Conservation (phyloP, 441 rosid species). For the Daphne laureola region DNA sequence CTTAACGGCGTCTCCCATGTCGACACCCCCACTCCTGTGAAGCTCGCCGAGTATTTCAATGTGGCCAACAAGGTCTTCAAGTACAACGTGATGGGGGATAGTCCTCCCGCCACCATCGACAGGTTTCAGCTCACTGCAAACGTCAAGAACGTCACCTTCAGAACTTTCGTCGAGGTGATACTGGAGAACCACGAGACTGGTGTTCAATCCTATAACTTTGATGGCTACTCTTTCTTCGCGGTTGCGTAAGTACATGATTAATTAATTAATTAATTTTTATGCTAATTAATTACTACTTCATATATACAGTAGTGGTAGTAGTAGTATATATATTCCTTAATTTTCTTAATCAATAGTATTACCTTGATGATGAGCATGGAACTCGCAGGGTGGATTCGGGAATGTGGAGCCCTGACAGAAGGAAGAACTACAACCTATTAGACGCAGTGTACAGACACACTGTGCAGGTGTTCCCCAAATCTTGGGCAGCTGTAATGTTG, state of each 20-base stretch:
- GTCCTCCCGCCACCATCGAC: conserved; percentile 24
- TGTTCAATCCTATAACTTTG: conserved; percentile 57
- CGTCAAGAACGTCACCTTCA: conserved; percentile 51
- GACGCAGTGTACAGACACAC: conserved; percentile 82
- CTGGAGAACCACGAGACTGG: conserved; percentile 64
- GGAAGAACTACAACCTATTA: conserved; percentile 54
- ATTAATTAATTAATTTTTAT: too few relatives aligned
- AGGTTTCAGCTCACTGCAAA: conserved; percentile 26
- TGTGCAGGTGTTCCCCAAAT: conserved; percentile 66
- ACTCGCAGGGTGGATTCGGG: conserved; percentile 49
- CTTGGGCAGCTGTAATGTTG: conserved; percentile 71
- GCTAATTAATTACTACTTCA: too few relatives aligned
- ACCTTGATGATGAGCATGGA: neutral
- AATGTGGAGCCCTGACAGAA: conserved; percentile 59
- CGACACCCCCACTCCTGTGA: conserved; percentile 47
- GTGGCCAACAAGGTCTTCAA: conserved; percentile 48
- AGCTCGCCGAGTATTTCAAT: conserved; percentile 63
- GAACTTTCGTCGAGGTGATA: conserved; percentile 51
- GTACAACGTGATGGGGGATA: conserved; percentile 36
- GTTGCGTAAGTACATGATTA: conserved; percentile 29
- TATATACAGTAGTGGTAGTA: too few relatives aligned
- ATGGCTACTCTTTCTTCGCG: conserved; percentile 61
- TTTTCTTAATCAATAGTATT: too few relatives aligned
- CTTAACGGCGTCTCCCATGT: conserved; percentile 57
- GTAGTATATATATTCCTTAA: too few relatives aligned